Conservation (phyloP, 192 early-diverging fungal genomes). For the Gryganskiella cystojenkinii region DNA sequence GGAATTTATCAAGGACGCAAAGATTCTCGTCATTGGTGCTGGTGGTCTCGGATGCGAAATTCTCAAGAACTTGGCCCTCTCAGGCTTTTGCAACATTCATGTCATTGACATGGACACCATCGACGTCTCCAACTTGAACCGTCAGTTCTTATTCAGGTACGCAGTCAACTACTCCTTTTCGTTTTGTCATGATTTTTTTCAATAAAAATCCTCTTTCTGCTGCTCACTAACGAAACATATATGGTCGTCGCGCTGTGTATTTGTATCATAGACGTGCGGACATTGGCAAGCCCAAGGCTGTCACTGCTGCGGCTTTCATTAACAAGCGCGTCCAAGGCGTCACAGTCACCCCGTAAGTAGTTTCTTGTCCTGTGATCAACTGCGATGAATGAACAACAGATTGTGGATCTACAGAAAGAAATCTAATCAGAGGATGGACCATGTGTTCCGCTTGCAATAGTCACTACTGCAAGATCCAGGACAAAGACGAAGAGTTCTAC, state of each 20-base stretch:
- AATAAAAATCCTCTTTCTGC: not conserved
- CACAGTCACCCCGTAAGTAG: slow-evolving; percentile 73
- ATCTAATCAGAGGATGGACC: too few species aligned
- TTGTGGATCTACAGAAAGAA: too few species aligned
- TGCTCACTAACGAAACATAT: too few species aligned
- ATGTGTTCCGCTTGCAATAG: slow-evolving; percentile 46
- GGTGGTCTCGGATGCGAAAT: slow-evolving; percentile 89
- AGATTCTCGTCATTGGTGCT: slow-evolving; percentile 85
- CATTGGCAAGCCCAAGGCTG: slow-evolving; percentile 82
- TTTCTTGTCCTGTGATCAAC: not conserved
- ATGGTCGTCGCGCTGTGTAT: too few species aligned
- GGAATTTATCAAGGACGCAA: slow-evolving; percentile 59
- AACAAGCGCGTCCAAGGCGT: slow-evolving; percentile 74
- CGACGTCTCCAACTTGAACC: slow-evolving; percentile 85
- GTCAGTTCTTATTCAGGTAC: slow-evolving; percentile 85
- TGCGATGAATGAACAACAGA: slow-evolving; percentile 8
- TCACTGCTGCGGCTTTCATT: slow-evolving; percentile 81
- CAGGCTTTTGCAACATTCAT: slow-evolving; percentile 82
- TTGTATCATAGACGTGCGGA: slow-evolving; percentile 66
- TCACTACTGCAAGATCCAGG: slow-evolving; percentile 92
- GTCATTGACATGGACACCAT: slow-evolving; percentile 95
- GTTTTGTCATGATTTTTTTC: not conserved
- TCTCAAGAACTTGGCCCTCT: slow-evolving; percentile 83
- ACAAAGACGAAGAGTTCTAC: slow-evolving; percentile 96
- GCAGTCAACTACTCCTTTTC: not conserved